These are phyloP conservation scores for Penicillium alfredii DNA, from an alignment of 495 filamentous ascomycete species.

Conservation along the genomic window DNA sequence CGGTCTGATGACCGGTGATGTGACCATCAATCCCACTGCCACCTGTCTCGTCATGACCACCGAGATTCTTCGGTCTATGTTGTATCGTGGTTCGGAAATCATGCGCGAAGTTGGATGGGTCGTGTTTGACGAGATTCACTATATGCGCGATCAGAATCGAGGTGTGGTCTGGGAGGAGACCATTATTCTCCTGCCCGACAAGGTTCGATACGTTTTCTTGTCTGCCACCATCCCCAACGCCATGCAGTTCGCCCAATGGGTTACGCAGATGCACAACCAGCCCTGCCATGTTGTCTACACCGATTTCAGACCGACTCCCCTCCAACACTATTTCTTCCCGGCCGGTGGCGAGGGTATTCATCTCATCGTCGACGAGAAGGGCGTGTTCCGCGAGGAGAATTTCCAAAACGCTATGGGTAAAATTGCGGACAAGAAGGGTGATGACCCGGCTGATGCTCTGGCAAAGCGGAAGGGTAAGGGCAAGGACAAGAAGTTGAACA, in stretches of 20 bases:
- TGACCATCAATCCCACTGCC: conserved; percentile 96
- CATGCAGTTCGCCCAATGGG: conserved; percentile 99
- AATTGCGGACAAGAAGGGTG: conserved; percentile 82
- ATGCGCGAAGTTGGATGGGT: conserved; percentile 99
- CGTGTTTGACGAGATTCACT: conserved; percentile 96
- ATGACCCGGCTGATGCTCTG: conserved; percentile 70
- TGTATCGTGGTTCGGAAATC: conserved; percentile 96
- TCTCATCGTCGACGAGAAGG: conserved; percentile 92
- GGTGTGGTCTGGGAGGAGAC: conserved; percentile 99
- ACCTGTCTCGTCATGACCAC: conserved; percentile 99
- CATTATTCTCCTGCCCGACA: conserved; percentile 93
- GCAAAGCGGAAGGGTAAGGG: conserved; percentile 78
- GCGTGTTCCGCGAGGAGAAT: conserved; percentile 89
- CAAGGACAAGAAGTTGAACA: conserved; percentile 85
- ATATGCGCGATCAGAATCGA: conserved; percentile 74
- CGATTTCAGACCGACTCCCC: conserved; percentile 89
- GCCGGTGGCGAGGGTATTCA: conserved; percentile 91
- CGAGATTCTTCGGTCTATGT: conserved; percentile 97
- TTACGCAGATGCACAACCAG: conserved; percentile 91
- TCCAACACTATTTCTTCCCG: conserved; percentile 97
- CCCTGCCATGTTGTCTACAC: conserved; percentile 98
- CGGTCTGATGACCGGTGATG: conserved; percentile 97
- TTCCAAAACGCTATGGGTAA: conserved; percentile 91
- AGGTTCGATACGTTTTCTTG: conserved; percentile 96
- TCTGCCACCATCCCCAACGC: conserved; percentile 99